phyloP scores from a whole-genome alignment of 768 basidiomycete genomes.

The Suillus ampliporus region DNA sequence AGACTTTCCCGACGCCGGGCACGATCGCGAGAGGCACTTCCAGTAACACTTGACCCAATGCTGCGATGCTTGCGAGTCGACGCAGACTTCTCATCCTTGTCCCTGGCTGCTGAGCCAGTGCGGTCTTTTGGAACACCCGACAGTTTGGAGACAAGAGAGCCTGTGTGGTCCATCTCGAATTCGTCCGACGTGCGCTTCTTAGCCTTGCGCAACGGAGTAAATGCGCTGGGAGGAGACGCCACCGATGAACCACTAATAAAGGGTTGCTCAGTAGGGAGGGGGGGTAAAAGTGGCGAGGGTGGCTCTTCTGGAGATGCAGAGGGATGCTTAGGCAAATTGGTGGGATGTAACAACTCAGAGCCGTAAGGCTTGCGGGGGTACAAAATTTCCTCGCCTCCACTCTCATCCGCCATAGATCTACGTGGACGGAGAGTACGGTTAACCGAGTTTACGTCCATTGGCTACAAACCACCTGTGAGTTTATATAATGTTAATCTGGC shows the following conservation, averaged over 20 bases:
- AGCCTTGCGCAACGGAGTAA: constrained; percentile 58
- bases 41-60: constrained; percentile 59
- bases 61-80: constrained; percentile 72
- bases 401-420: constrained; percentile 79
- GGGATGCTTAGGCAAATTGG: constrained; percentile 36
- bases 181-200: constrained; percentile 84
- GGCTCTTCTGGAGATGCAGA: constrained; percentile 32
- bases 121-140: constrained; percentile 36
- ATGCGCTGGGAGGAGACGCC: constrained; percentile 69
- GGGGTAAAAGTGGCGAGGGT: constrained; percentile 34
- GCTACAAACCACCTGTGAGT: constrained; percentile 34
- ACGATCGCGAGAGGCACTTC: constrained; percentile 45
- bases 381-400: constrained; percentile 88
- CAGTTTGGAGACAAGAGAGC: constrained; percentile 61
- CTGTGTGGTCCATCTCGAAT: constrained; percentile 78
- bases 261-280: constrained; percentile 37
- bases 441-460: constrained; percentile 47
- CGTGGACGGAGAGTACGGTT: constrained; percentile 59
- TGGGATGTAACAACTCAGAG: constrained; percentile 36
- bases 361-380: constrained; percentile 70
- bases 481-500: background rate
- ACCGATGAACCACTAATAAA: constrained; percentile 35
- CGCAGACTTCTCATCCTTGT: constrained; percentile 58
- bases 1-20: constrained; percentile 57
- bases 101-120: constrained; percentile 37